Conservation (phyloP, 2,329 filamentous ascomycete genomes). For the Fusarium camptoceras region DNA sequence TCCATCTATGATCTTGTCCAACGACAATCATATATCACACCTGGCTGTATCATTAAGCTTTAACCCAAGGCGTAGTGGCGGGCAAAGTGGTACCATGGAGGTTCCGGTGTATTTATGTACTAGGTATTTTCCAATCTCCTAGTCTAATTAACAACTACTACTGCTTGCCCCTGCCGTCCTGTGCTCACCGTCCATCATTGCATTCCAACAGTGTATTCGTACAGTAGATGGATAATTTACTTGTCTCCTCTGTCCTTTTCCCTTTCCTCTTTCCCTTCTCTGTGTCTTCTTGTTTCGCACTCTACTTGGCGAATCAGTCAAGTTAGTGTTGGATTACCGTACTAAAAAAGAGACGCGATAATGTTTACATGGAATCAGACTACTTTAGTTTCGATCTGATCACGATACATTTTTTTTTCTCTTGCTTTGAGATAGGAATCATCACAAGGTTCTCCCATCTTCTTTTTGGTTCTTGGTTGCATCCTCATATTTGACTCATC, state of each 20-base stretch:
- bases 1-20: background rate
- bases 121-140: background rate
- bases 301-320: background rate
- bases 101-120: background rate
- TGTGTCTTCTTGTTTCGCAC: background rate
- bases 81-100: background rate
- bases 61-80: background rate
- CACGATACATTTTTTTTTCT: background rate
- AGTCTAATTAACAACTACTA: background rate
- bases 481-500: background rate
- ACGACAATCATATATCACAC: background rate
- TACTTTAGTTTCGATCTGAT: background rate
- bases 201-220: constrained; percentile 10
- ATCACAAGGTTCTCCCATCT: background rate
- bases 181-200: constrained; percentile 9
- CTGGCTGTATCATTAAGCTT: background rate
- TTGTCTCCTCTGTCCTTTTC: background rate
- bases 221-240: background rate
- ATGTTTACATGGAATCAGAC: constrained; percentile 5
- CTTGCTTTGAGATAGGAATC: background rate
- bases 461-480: constrained; percentile 1
- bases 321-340: background rate
- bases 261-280: background rate
- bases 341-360: background rate
- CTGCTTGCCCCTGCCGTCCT: background rate